Evolutionary conservation across 441 rosid species (phyloP).

Genomic region (Populus hybrid): DNA sequence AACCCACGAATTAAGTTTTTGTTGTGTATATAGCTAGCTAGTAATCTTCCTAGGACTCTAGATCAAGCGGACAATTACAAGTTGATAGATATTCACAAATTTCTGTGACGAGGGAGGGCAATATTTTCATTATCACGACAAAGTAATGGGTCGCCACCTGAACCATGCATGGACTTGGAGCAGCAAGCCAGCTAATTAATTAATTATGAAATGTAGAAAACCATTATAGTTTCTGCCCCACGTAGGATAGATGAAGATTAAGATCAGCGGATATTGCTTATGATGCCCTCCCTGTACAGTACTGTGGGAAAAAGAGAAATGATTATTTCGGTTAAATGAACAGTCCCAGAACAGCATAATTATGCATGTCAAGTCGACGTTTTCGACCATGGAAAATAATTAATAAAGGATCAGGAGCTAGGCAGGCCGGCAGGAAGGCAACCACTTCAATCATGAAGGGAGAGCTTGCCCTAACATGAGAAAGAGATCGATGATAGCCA

Average conservation of each 20-base stretch:
- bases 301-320: slow-evolving; percentile 5
- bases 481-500: background rate
- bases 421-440: background rate
- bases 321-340: slow-evolving; percentile 1
- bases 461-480: too few relatives aligned
- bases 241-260: background rate
- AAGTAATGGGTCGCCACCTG: background rate
- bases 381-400: background rate
- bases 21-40: background rate
- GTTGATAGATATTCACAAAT: background rate
- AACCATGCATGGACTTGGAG: background rate
- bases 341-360: background rate
- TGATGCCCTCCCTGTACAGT: background rate
- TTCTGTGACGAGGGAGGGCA: background rate
- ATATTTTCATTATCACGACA: slow-evolving; percentile 16
- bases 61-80: background rate
- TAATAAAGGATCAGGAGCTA: background rate
- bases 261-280: background rate
- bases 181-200: background rate
- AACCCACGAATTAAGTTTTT: background rate
- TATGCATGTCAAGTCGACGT: background rate
- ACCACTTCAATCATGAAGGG: background rate
- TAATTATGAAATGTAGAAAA: background rate
- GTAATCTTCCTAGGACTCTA: background rate
- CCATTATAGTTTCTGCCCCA: background rate